These are phyloP conservation scores for Cryptosporidium baileyi DNA, from an alignment of 169 alveolate species.

Conservation along the genomic window DNA sequence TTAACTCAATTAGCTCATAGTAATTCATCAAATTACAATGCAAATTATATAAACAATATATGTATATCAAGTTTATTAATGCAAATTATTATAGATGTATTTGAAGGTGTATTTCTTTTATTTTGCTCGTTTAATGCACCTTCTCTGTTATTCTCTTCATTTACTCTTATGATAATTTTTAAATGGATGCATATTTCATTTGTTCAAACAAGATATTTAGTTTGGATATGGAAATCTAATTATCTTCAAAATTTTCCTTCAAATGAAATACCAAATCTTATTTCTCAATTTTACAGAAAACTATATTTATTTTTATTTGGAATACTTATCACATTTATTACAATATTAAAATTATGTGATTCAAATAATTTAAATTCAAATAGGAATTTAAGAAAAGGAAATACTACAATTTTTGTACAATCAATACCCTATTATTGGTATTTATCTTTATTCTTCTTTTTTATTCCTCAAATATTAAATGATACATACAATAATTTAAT, in stretches of 20 bases:
- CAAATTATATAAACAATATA: neutral
- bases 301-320: constrained; percentile 39
- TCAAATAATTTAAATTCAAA: neutral
- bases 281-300: constrained; percentile 27
- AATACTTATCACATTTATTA: neutral
- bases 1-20: constrained; percentile 30
- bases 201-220: constrained; percentile 16
- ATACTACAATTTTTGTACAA: neutral
- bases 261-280: neutral
- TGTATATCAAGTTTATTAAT: constrained; percentile 3
- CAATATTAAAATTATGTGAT: constrained; percentile 4
- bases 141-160: constrained; percentile 50
- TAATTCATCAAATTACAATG: neutral
- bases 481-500: neutral
- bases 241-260: neutral
- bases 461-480: constrained; percentile 37
- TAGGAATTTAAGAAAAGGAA: neutral
- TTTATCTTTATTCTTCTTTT: constrained; percentile 20
- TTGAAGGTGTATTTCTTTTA: constrained; percentile 35
- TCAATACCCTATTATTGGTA: constrained; percentile 39
- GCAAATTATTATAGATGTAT: constrained; percentile 16
- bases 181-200: constrained; percentile 59
- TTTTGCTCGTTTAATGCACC: constrained; percentile 26
- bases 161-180: constrained; percentile 26
- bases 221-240: constrained; percentile 46